Evolutionary conservation across 345 rosid genomes (phyloP), one percentile per base, ranked within the genome.

Genomic region (Brassica nigra): DNA sequence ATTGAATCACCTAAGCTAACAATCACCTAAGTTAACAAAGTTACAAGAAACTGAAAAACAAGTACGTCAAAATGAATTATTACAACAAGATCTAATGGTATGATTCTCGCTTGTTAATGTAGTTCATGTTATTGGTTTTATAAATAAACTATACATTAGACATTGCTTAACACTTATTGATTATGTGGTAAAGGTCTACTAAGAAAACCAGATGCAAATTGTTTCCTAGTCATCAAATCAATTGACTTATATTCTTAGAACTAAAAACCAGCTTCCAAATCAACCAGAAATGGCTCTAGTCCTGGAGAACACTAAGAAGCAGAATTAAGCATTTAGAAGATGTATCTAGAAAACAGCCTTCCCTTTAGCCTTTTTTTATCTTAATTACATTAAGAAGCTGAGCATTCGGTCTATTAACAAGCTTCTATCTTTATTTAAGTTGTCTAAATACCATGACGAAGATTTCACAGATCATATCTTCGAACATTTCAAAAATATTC

Each of bases 91-190:
- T 28, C 39, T 55, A 33, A 33, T 58, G 14, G 75, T 71, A 71
- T 71, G 54, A 71, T 16, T 71, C 75, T 71, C 37, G 66, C 52
- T 91, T 89, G 67, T 14, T 34, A 34, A 1, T 34, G 6, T 31
- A 31, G 5, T 31, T 31, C 4, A 31, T 31, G 34, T 31, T 34
- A 34, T 34, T 6, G 7, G 39, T 34, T 34, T 34, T 34, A 34
- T 34, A 34, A 34, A 6, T 42, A 62, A 62, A 39, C 2, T 73
- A 28, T 20, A 5, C 61, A 47, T 47, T 47, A 74, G 77, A 63
- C 70, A 44, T 9, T 44, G 33, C 47, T 73, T 62, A 52, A 34
- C 15, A 27, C 44, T 39, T n/a, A 20, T 7, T 14, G 27, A 59
- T 59, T 6, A 44, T 29, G 47, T 62, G 77, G 31, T 44, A 49